Conservation (phyloP, 2,329 filamentous ascomycete species). For the Penicillium nordicum region DNA sequence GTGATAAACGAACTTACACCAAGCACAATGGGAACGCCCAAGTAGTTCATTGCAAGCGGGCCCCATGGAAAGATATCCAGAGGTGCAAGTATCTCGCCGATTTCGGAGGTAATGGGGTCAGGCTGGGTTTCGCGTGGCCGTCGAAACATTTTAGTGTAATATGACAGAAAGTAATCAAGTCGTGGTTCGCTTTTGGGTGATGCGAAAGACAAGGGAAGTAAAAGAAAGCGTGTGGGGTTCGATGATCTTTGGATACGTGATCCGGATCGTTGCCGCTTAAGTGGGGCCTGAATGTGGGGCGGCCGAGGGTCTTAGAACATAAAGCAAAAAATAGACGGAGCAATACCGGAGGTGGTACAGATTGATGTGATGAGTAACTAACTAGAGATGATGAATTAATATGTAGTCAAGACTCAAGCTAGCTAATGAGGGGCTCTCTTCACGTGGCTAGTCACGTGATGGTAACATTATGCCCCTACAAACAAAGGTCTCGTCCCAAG, state of each 20-base stretch:
- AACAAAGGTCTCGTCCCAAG: too few species aligned
- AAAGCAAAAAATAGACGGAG: not conserved
- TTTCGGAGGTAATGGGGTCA: not conserved
- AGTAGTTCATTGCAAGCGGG: not conserved
- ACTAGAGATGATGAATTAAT: too few species aligned
- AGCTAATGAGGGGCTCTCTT: too few species aligned
- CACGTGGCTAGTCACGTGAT: too few species aligned
- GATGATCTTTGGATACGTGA: not conserved
- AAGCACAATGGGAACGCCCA: not conserved
- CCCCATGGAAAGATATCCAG: not conserved
- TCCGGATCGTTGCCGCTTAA: not conserved
- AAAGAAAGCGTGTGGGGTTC: not conserved
- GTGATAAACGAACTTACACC: not conserved
- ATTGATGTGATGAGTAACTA: too few species aligned
- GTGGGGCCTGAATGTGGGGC: not conserved
- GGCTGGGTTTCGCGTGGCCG: not conserved
- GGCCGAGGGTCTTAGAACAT: not conserved
- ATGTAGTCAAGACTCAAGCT: too few species aligned
- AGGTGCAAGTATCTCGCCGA: rapidly evolving
- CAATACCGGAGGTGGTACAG: too few species aligned
- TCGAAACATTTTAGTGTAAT: not conserved
- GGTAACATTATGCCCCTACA: too few species aligned
- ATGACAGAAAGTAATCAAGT: not conserved
- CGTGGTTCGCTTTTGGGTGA: not conserved
- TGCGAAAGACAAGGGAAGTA: not conserved